Evolutionary conservation across 805 yeast genomes (phyloP).

Genomic region (Yarrowia sp.): DNA sequence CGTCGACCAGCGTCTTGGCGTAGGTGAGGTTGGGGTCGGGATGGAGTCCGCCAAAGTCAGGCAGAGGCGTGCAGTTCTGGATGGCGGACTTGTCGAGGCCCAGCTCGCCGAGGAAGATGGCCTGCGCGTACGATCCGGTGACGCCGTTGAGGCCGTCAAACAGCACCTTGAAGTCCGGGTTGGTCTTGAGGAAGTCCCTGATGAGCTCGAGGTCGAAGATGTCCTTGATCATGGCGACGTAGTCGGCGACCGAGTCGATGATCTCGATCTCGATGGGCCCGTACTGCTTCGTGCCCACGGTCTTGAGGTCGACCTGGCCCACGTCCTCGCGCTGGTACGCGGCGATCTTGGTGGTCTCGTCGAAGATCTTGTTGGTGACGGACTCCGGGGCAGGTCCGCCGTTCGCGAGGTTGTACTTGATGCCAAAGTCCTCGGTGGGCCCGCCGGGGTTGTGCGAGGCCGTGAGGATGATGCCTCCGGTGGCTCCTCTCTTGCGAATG

Average conservation of each 20-base stretch:
- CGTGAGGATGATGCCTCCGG: constrained; percentile 94
- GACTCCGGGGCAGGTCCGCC: constrained; percentile 99
- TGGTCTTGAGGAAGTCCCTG: constrained; percentile 58
- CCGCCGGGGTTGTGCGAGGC: constrained; percentile 99
- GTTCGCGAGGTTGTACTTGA: constrained; percentile 88
- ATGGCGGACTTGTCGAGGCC: constrained; percentile 68
- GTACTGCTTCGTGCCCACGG: constrained; percentile 51
- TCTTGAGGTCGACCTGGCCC: constrained; percentile 61
- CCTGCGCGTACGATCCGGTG: constrained; percentile 92
- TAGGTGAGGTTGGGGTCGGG: constrained; percentile 98
- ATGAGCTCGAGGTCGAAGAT: constrained; percentile 88
- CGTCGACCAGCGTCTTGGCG: constrained; percentile 80
- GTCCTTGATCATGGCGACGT: constrained; percentile 71
- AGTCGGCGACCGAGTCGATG: constrained; percentile 76
- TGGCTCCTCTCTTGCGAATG: constrained; percentile 65
- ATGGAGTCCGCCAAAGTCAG: constrained; percentile 96
- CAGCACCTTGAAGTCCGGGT: constrained; percentile 63
- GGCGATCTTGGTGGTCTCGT: constrained; percentile 56
- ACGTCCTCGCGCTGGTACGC: constrained; percentile 59
- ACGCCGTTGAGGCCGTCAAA: constrained; percentile 94
- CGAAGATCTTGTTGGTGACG: constrained; percentile 85
- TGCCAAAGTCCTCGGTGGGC: constrained; percentile 86
- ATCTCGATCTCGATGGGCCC: constrained; percentile 74
- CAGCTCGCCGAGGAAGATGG: constrained; percentile 78
- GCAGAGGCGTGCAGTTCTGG: constrained; percentile 76